phyloP scores from a whole-genome alignment of 768 basidiomycete genomes.

The Trametes cingulata region DNA sequence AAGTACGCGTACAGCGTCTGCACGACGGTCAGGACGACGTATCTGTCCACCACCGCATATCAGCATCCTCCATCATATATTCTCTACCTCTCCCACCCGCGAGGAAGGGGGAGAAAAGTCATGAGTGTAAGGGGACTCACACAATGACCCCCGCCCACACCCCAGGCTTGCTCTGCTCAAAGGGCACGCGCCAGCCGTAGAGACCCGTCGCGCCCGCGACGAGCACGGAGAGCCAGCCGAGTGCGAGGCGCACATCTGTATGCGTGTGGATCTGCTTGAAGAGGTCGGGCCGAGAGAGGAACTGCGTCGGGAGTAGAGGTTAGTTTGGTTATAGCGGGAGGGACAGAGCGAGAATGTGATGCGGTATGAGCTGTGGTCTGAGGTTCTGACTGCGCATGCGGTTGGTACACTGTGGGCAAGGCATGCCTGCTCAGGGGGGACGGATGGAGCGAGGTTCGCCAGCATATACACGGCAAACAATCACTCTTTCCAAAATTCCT shows the following conservation, averaged over 20 bases:
- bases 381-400: too few species aligned
- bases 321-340: background rate
- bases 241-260: constrained; percentile 81
- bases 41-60: constrained; percentile 48
- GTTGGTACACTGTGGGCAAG: too few species aligned
- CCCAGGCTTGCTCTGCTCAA: constrained; percentile 81
- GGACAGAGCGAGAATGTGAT: too few species aligned
- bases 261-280: constrained; percentile 88
- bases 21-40: constrained; percentile 66
- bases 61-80: background rate
- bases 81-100: too few species aligned
- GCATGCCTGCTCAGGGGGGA: too few species aligned
- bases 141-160: constrained; percentile 77
- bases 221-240: constrained; percentile 87
- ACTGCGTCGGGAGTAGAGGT: constrained; percentile 44
- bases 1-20: constrained; percentile 86
- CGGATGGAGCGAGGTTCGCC: too few species aligned
- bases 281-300: constrained; percentile 73
- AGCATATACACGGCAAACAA: too few species aligned
- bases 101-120: too few species aligned
- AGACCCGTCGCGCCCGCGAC: constrained; percentile 79
- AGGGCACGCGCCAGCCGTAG: constrained; percentile 87
- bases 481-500: too few species aligned
- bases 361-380: too few species aligned
- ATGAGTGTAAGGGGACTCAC: too few species aligned